Conservation (phyloP, 352 stramenopile genomes). For the Blastocystis sp. region DNA sequence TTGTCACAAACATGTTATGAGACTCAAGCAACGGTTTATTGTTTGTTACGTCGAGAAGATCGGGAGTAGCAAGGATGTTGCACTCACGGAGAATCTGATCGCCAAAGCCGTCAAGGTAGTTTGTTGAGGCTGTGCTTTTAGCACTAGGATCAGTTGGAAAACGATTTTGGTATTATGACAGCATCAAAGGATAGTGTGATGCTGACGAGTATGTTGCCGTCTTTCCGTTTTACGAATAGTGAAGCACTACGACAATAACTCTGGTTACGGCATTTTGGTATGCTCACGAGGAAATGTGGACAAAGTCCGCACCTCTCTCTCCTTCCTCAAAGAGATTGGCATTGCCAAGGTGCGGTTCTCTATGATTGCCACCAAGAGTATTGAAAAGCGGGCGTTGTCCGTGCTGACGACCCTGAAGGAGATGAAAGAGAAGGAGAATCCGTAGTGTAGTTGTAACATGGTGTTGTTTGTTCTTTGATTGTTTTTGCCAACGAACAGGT, state of each 20-base stretch:
- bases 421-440: neutral
- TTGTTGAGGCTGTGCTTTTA: neutral
- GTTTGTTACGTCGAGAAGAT: neutral
- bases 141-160: neutral
- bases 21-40: constrained; percentile 39
- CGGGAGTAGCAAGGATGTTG: neutral
- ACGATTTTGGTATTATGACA: neutral
- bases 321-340: neutral
- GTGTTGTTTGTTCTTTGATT: too few relatives aligned
- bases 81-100: neutral
- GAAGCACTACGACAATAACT: neutral
- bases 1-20: constrained; percentile 20
- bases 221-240: neutral
- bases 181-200: neutral
- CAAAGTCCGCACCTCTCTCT: neutral
- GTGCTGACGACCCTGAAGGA: neutral
- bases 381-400: neutral
- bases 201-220: neutral
- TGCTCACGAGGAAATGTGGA: neutral
- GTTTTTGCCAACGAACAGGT: too few relatives aligned
- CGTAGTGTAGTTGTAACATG: too few relatives aligned
- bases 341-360: neutral
- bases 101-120: neutral
- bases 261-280: neutral
- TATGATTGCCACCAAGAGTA: neutral